These are phyloP conservation scores for Cladosporium oxysporum DNA, from an alignment of 2,329 filamentous ascomycete species.

Conservation along the genomic window DNA sequence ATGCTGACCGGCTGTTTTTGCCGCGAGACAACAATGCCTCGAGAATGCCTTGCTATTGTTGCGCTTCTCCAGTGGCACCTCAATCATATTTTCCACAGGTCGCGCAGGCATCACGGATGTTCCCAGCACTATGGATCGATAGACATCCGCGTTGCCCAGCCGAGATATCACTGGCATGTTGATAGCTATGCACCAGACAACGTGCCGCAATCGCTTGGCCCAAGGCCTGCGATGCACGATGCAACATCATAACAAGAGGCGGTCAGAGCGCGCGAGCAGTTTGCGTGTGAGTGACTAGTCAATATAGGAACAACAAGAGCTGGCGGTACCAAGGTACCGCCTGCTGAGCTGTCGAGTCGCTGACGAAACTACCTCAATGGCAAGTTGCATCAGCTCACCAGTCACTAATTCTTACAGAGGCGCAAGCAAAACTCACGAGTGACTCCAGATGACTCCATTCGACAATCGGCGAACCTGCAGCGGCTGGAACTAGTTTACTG, in stretches of 20 bases:
- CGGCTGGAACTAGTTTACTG: constrained; percentile 8
- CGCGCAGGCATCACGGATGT: neutral
- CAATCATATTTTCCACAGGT: neutral
- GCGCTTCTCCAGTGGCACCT: constrained; percentile 2
- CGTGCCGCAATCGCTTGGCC: constrained; percentile 18
- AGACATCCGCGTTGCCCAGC: constrained; percentile 12
- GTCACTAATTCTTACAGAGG: neutral
- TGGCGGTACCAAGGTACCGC: neutral
- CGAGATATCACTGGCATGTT: constrained; percentile 19
- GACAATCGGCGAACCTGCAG: neutral
- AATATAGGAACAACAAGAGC: neutral
- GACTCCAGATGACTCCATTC: constrained; percentile 2
- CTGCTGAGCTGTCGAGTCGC: neutral
- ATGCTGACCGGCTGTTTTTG: neutral
- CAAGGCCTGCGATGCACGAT: constrained; percentile 7
- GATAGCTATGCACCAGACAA: constrained; percentile 20
- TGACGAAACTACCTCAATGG: neutral
- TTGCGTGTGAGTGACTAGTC: neutral
- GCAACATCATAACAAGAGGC: constrained; percentile 10
- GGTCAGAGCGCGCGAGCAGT: constrained; percentile 6
- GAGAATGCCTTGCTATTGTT: neutral
- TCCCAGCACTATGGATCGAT: constrained; percentile 17
- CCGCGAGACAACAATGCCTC: neutral
- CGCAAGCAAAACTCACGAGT: neutral
- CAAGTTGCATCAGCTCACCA: neutral